Base-by-base conservation (phyloP, 2,329 filamentous ascomycete species). In the Chaetomiaceae sp. region DNA sequence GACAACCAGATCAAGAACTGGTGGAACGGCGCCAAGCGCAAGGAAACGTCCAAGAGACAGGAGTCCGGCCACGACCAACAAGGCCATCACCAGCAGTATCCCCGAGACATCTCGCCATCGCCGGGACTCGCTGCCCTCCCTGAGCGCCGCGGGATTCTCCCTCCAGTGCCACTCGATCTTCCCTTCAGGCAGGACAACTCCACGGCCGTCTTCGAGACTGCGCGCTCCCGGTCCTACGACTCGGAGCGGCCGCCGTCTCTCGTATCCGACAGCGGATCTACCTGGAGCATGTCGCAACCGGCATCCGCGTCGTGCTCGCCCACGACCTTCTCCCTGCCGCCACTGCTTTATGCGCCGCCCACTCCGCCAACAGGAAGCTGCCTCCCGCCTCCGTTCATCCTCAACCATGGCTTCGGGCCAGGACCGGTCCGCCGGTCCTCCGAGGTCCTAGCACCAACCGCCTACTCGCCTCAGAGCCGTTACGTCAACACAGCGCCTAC, bases 1-100 rank as follows among this genome's bases (percentile, higher is more conserved):
- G 91, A 96, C 74, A 96, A 96, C 65, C 87, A 89, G 29, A 89
- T 96, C 59, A 96, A 96, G 80, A 96, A 96, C 71, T 96, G 90
- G 90, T 96, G 89, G 89, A 96, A 96, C 67, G 90, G 91, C 45
- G 89, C 86, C 66, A 87, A 91, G 79, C 83, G 90, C 65, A 78
- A 75, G 65, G 75, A 83, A 59, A 69, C 45, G 21, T 49, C 48
- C 27, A 48, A 56, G 49, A 49, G 49, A 9, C 54, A 48, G 18
- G 54, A 56, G 27, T 40, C 49, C 5, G 18, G 20, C 21, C 44
- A 48, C 5, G 30, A 32, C 1, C 53, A 45, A 3, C 13, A 18
- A 20, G 23, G 23, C 2, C 53, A 43, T 2, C 20, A 20, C 14
- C 41, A 43, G 3, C 52, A 47, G 21, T 46, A 51, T 14, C 38